A percentile compares a stretch with the other conserved stretches of the same genome.
phyloP scores from a whole-genome alignment of 108 stramenopile genomes.

The Cyclotella atomus region DNA sequence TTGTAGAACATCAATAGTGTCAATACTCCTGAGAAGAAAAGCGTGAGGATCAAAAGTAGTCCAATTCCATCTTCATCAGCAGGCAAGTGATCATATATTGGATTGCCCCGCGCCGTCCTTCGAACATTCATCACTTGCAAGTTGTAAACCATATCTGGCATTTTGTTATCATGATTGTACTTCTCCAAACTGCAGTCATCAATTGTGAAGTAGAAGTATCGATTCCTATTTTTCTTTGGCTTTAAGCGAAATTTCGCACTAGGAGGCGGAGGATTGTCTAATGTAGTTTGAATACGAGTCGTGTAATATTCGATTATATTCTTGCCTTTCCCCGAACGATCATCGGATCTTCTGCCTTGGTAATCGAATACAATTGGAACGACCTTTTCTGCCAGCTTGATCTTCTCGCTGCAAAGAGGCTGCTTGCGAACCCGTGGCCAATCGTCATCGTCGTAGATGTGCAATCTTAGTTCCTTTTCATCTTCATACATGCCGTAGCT shows the following conservation, averaged over 20 bases:
- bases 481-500: conserved; percentile 63
- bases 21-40: conserved; percentile 52
- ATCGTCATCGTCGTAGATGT: conserved; percentile 66
- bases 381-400: conserved; percentile 31
- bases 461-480: conserved; percentile 53
- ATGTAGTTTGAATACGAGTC: neutral
- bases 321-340: conserved; percentile 14
- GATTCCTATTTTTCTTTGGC: conserved; percentile 49
- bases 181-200: conserved; percentile 81
- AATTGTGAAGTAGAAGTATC: conserved; percentile 77
- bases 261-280: conserved; percentile 27
- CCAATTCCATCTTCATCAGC: conserved; percentile 77
- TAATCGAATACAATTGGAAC: conserved; percentile 52
- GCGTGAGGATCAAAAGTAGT: conserved; percentile 55
- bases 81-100: conserved; percentile 64
- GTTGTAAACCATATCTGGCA: conserved; percentile 64
- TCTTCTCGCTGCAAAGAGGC: conserved; percentile 69
- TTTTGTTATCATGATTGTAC: conserved; percentile 57
- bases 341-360: conserved; percentile 41
- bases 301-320: conserved; percentile 31
- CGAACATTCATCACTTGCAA: conserved; percentile 36
- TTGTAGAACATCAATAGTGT: conserved; percentile 44
- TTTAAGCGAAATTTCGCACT: conserved; percentile 12
- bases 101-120: neutral
- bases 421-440: conserved; percentile 60